Evolutionary conservation across 768 basidiomycete species (phyloP).

Genomic region (Auricularia cornea): DNA sequence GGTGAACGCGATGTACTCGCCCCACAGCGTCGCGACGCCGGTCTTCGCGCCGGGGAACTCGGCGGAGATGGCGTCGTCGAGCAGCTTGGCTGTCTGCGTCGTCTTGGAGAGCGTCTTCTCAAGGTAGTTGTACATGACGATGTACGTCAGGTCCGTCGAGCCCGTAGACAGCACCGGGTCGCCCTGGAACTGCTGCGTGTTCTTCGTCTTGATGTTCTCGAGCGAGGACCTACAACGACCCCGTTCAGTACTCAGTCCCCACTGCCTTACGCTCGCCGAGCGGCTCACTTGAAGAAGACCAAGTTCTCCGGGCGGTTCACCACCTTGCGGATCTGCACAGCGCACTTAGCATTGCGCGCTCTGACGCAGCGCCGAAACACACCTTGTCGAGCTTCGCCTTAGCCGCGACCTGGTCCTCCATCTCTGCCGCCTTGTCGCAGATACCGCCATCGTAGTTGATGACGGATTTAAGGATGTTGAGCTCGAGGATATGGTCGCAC

Average conservation of each 20-base stretch:
- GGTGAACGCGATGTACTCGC: background rate
- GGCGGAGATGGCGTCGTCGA: background rate
- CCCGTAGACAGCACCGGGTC: background rate
- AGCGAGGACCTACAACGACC: background rate
- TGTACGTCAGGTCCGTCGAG: background rate
- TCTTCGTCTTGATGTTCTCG: background rate
- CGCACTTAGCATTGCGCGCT: too few relatives aligned
- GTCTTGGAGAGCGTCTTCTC: background rate
- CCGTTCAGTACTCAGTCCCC: too few relatives aligned
- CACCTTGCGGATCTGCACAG: background rate
- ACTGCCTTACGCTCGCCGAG: too few relatives aligned
- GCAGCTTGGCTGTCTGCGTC: background rate
- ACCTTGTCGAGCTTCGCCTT: background rate
- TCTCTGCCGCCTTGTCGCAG: background rate
- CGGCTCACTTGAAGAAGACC: background rate
- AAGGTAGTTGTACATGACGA: background rate
- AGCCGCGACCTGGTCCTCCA: background rate
- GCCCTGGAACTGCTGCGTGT: background rate
- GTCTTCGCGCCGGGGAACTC: background rate
- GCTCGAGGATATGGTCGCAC: background rate
- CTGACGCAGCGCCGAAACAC: too few relatives aligned
- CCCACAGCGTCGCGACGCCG: background rate
- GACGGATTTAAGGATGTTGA: background rate
- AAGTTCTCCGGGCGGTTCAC: background rate
- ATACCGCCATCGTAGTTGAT: background rate